phyloP scores from a whole-genome alignment of 2,329 filamentous ascomycete species.

The Cyclaneusma minus region DNA sequence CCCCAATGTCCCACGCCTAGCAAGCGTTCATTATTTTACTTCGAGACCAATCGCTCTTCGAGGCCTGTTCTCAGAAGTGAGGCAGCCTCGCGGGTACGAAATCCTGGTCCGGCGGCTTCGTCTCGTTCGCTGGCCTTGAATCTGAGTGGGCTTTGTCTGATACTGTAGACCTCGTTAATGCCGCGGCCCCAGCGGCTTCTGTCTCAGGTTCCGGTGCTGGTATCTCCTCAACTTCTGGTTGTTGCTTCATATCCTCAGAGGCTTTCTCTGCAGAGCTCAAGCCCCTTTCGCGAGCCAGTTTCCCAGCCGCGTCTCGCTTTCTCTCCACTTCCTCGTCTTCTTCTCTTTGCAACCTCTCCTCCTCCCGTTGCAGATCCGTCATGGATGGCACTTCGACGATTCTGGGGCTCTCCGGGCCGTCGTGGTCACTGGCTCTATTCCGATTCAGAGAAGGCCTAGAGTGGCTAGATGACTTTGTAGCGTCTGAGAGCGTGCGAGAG shows the following conservation, averaged over 20 bases:
- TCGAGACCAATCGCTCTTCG: conserved; percentile 1
- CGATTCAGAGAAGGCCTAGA: conserved; percentile 12
- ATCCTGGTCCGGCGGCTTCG: conserved; percentile 15
- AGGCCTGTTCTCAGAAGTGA: conserved; percentile 24
- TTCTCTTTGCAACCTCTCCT: conserved; percentile 26
- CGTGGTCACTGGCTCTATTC: conserved; percentile 8
- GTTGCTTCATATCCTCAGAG: conserved; percentile 1
- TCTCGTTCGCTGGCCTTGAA: conserved; percentile 8
- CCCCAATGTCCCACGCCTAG: conserved; percentile 2
- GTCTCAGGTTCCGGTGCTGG: conserved; percentile 15
- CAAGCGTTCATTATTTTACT: conserved; percentile 1
- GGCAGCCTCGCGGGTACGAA: conserved; percentile 46
- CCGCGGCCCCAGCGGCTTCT: conserved; percentile 10
- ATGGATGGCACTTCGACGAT: conserved; percentile 28
- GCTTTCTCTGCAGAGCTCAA: conserved; percentile 18
- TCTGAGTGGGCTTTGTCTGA: conserved; percentile 2
- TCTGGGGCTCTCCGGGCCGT: conserved; percentile 19
- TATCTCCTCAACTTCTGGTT: conserved; percentile 7
- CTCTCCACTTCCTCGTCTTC: conserved; percentile 37
- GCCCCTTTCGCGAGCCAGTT: conserved; percentile 33
- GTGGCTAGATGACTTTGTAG: conserved; percentile 11
- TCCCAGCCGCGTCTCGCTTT: conserved; percentile 34
- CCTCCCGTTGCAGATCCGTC: conserved; percentile 36
- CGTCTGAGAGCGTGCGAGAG: conserved; percentile 32
- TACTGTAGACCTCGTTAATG: conserved; percentile 2